Conservation (phyloP, 768 basidiomycete genomes). For the Boletus huronensis region DNA sequence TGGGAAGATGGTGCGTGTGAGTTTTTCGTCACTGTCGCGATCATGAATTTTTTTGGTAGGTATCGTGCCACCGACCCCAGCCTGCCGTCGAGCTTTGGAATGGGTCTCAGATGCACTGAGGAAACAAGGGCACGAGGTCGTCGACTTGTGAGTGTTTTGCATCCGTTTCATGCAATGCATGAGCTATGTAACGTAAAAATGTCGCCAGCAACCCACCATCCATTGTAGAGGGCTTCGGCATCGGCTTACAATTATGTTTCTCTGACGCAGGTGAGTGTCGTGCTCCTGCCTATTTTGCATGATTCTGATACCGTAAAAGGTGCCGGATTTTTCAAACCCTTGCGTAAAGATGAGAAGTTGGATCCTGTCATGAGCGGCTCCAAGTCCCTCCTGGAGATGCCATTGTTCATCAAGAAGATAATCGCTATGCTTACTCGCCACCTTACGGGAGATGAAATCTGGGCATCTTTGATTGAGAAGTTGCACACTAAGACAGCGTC, state of each 20-base stretch:
- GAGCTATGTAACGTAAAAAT: background rate
- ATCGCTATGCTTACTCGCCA: conserved; percentile 39
- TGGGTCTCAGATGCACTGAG: conserved; percentile 33
- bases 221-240: conserved; percentile 45
- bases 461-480: conserved; percentile 33
- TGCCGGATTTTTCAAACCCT: conserved; percentile 36
- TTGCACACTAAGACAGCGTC: conserved; percentile 30
- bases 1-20: conserved; percentile 39
- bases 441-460: conserved; percentile 25
- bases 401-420: conserved; percentile 39
- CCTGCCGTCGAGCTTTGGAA: conserved; percentile 37
- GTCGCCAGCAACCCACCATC: conserved; percentile 42
- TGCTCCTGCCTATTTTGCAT: background rate
- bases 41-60: conserved; percentile 21
- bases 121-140: conserved; percentile 38
- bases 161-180: background rate
- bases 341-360: conserved; percentile 36
- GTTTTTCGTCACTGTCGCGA: background rate
- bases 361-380: conserved; percentile 29
- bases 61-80: conserved; percentile 38
- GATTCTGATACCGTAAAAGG: conserved; percentile 31
- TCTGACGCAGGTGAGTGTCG: conserved; percentile 47
- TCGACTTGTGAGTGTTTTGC: conserved; percentile 34
- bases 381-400: conserved; percentile 25
- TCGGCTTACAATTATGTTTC: conserved; percentile 54